Evolutionary conservation across 768 basidiomycete genomes (phyloP), one percentile per base, ranked within the genome.

Genomic region (Lactifluus echinatus): DNA sequence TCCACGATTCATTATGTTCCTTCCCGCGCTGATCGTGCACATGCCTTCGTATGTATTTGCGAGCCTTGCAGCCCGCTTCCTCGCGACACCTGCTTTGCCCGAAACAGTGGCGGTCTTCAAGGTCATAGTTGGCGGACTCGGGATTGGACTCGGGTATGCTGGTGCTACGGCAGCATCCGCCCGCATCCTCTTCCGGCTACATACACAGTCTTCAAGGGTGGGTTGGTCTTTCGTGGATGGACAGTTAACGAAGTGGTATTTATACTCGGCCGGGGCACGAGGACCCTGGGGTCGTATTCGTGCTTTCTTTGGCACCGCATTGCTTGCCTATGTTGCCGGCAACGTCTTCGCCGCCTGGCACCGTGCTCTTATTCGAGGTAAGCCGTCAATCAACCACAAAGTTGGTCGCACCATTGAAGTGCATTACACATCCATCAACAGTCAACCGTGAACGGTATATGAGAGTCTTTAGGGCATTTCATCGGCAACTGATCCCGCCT

Each of bases 61-160:
- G 12, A 76, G 83, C 29, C 65, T 85, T 47, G 92, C 89, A 39
- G 86, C 85, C n/a, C 73, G 79, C 40, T 71, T 93, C 39, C 82
- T 80, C 42, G 79, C 87, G 63, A 82, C 90, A 61, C 91, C 95
- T 67, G 85, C 93, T 8, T 29, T 56, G 5, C 52, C 54, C 68
- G 95, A 97, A 69, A 87, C 91, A 15, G 85, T 91, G 69, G 95
- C 94, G 39, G 91, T 97, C 76, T 95, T 90, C 76, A 97, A 97
- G 76, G 83, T 95, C 43, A 84, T 88, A 8, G 85, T 95, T 64
- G 92, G 91, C 8, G 55, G 46, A 8, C 21, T 60, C n/a, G 39
- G 53, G 8, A n/a, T 34, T 14, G 48, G 52, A 8, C n/a, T 59
- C 17, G 34, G 56, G 28, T 58, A 55, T 33, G 56, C 48, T 19